phyloP scores from a whole-genome alignment of 345 rosid species.

The Erucastrum elatum region DNA sequence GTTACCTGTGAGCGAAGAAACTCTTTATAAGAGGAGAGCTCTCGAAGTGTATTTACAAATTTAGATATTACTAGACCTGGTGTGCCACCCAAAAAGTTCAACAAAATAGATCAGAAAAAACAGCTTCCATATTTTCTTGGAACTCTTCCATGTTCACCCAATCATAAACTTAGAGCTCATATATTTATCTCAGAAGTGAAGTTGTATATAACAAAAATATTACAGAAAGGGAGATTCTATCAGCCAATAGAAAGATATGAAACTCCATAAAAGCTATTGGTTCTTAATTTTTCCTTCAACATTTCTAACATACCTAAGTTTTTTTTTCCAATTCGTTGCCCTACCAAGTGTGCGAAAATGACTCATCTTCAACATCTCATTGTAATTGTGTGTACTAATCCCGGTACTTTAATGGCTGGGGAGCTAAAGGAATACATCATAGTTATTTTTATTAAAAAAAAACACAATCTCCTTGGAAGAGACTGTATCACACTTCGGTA shows the following conservation, averaged over 20 bases:
- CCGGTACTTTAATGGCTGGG: no score
- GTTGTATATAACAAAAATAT: neutral
- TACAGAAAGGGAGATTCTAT: neutral
- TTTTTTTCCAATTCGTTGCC: no score
- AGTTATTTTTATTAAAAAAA: neutral
- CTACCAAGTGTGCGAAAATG: no score
- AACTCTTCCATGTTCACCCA: neutral
- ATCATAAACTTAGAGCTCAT: neutral
- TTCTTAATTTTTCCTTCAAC: neutral
- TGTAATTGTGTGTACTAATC: no score
- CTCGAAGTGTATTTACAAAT: conserved; percentile 70
- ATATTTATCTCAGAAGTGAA: neutral
- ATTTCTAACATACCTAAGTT: no score
- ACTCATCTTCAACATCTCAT: no score
- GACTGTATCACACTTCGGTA: no score
- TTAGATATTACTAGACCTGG: conserved; percentile 77
- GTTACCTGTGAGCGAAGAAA: conserved; percentile 82
- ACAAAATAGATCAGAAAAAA: conserved; percentile 14
- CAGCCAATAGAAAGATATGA: conserved; percentile 1
- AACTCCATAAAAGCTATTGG: neutral
- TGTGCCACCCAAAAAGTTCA: conserved; percentile 3
- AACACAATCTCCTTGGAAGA: neutral
- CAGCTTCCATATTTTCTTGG: neutral
- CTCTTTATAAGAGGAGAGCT: conserved; percentile 78
- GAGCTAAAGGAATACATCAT: neutral